Conservation (phyloP, 495 filamentous ascomycete species). For the Penicillium roqueforti region DNA sequence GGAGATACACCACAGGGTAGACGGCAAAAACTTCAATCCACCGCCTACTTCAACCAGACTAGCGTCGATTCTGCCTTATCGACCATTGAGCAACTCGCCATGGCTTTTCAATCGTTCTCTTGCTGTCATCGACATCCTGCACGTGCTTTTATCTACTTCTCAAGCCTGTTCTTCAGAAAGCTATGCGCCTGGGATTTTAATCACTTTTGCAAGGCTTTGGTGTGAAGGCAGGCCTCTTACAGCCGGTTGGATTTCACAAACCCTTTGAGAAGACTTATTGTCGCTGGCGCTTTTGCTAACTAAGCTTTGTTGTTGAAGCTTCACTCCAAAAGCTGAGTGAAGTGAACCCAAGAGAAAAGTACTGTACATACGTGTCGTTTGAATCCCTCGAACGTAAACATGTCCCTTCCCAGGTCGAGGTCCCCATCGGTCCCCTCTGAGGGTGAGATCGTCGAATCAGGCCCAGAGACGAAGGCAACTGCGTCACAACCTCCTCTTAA, state of each 20-base stretch:
- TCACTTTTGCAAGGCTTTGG: slow-evolving; percentile 28
- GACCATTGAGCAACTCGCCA: background rate
- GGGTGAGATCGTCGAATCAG: slow-evolving; percentile 83
- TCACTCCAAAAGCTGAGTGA: slow-evolving; percentile 25
- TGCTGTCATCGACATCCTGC: slow-evolving; percentile 5
- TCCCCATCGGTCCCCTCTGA: slow-evolving; percentile 57
- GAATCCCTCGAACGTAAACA: slow-evolving; percentile 3
- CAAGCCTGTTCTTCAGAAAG: slow-evolving; percentile 1
- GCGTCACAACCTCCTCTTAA: slow-evolving; percentile 70
- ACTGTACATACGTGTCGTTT: background rate
- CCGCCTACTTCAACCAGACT: slow-evolving; percentile 1
- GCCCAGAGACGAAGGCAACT: slow-evolving; percentile 65
- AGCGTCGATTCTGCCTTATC: slow-evolving; percentile 1
- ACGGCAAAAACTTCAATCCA: background rate
- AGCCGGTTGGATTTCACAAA: slow-evolving; percentile 49
- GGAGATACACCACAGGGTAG: too few relatives aligned
- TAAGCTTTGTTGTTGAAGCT: slow-evolving; percentile 20
- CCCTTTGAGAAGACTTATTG: slow-evolving; percentile 17
- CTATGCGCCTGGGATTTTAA: slow-evolving; percentile 20
- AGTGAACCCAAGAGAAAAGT: slow-evolving; percentile 6
- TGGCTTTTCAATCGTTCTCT: background rate
- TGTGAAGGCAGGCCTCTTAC: slow-evolving; percentile 36
- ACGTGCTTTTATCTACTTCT: background rate
- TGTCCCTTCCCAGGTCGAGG: slow-evolving; percentile 43
- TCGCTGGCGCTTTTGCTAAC: slow-evolving; percentile 33